Conservation (phyloP, 1,284 basidiomycete genomes). For the Trichosporon asahii region DNA sequence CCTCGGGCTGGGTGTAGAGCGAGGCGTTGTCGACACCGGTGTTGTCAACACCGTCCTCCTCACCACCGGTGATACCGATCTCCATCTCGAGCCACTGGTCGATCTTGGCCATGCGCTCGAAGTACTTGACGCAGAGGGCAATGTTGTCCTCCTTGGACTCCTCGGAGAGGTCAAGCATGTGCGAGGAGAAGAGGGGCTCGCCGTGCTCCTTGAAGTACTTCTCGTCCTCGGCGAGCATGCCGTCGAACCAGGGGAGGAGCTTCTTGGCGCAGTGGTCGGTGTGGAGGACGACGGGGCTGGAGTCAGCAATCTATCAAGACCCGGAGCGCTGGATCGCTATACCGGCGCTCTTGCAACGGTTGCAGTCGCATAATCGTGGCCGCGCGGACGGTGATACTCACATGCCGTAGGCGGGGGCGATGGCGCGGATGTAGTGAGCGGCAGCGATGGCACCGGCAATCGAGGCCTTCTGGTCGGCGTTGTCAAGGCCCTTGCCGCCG, state of each 20-base stretch:
- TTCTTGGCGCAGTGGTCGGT: conserved; percentile 99
- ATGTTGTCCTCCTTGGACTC: conserved; percentile 98
- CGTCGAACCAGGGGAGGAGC: conserved; percentile 98
- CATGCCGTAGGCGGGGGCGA: conserved; percentile 88
- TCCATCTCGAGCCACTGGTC: conserved; percentile 99
- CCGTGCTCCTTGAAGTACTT: conserved; percentile 85
- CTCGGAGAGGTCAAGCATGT: conserved; percentile 99
- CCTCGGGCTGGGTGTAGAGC: conserved; percentile 97
- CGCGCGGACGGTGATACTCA: no score
- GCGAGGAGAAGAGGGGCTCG: conserved; percentile 76
- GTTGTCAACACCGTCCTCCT: conserved; percentile 99
- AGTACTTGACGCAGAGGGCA: conserved; percentile 88
- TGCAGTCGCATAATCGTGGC: no score
- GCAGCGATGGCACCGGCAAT: conserved; percentile 87
- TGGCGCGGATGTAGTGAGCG: conserved; percentile 84
- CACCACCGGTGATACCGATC: conserved; percentile 99
- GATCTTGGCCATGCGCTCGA: conserved; percentile 88
- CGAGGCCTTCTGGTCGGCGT: conserved; percentile 90
- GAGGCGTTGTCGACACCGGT: conserved; percentile 87
- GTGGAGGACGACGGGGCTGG: conserved; percentile 92
- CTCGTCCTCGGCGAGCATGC: conserved; percentile 94
- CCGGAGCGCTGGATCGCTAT: no score
- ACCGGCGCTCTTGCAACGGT: no score
- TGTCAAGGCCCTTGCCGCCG: conserved; percentile 92
- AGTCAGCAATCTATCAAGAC: no score